phyloP scores from a whole-genome alignment of 129 eudicot species.

The Chrysanthemum lavandulifolium region DNA sequence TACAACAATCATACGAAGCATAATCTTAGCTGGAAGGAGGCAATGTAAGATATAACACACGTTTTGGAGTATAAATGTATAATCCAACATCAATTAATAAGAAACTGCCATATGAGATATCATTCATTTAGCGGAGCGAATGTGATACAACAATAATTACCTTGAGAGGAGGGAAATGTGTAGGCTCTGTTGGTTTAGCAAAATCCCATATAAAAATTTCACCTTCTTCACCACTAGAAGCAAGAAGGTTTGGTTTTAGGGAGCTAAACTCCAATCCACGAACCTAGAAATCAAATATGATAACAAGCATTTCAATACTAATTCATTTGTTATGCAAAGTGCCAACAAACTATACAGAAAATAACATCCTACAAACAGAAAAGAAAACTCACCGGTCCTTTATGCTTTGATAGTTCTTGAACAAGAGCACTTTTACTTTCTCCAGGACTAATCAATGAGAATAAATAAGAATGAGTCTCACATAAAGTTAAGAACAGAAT shows the following conservation, averaged over 20 bases:
- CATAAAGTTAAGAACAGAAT: conserved; percentile 12
- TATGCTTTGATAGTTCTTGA: conserved; percentile 65
- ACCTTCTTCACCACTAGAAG: conserved; percentile 97
- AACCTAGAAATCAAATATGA: conserved; percentile 47
- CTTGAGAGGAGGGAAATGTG: conserved; percentile 80
- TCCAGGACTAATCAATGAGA: conserved; percentile 46
- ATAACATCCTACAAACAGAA: not conserved
- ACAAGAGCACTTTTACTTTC: conserved; percentile 55
- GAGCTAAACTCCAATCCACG: conserved; percentile 85
- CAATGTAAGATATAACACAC: not conserved
- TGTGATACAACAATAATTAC: conserved; percentile 31
- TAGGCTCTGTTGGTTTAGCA: conserved; percentile 62
- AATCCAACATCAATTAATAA: not conserved
- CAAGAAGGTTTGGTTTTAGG: conserved; percentile 68
- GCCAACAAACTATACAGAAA: conserved; percentile 1
- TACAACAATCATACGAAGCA: too few relatives aligned
- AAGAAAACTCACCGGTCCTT: conserved; percentile 69
- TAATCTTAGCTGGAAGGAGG: not conserved
- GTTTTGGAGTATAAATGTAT: not conserved
- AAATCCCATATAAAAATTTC: conserved; percentile 90
- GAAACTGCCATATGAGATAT: too few relatives aligned
- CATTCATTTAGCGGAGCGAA: not conserved
- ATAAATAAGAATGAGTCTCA: conserved; percentile 5
- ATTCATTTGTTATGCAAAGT: conserved; percentile 5
- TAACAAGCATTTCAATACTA: conserved; percentile 2